Evolutionary conservation across 768 basidiomycete species (phyloP).

Genomic region (Russula griseocarnosa): DNA sequence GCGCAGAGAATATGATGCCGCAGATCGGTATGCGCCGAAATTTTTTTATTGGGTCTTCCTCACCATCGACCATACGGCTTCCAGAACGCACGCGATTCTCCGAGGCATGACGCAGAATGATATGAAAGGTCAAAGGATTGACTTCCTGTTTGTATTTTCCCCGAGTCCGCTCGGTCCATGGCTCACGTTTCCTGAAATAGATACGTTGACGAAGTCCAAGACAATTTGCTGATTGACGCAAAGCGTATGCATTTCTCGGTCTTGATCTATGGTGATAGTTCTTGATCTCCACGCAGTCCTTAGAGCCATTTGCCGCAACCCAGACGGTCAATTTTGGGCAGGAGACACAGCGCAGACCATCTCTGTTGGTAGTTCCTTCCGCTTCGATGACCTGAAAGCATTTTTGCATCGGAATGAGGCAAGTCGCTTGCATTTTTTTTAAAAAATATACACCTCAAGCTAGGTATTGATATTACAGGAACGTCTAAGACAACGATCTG

Average conservation of each 20-base stretch:
- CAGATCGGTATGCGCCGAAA: constrained; percentile 49
- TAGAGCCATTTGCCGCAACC: constrained; percentile 54
- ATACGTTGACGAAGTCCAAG: constrained; percentile 67
- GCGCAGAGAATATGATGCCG: constrained; percentile 49
- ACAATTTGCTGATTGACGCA: constrained; percentile 63
- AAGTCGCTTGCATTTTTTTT: not conserved
- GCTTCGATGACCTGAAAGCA: constrained; percentile 66
- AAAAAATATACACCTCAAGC: not conserved
- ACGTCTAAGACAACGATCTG: constrained; percentile 4
- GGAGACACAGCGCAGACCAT: constrained; percentile 78
- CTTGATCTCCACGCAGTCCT: constrained; percentile 43
- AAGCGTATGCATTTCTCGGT: constrained; percentile 41
- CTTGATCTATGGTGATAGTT: too few relatives aligned
- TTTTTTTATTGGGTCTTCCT: not conserved
- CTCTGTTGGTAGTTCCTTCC: constrained; percentile 62
- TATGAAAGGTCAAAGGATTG: constrained; percentile 16
- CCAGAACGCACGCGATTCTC: constrained; percentile 23
- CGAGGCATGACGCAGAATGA: constrained; percentile 5
- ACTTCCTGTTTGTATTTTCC: constrained; percentile 7
- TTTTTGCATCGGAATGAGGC: constrained; percentile 62
- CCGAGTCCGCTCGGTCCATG: not conserved
- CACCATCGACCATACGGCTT: not conserved
- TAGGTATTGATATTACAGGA: not conserved
- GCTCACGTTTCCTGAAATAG: constrained; percentile 35
- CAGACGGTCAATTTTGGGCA: constrained; percentile 72